Conservation (phyloP, 2,329 filamentous ascomycete genomes). For the Gremmenia infestans region DNA sequence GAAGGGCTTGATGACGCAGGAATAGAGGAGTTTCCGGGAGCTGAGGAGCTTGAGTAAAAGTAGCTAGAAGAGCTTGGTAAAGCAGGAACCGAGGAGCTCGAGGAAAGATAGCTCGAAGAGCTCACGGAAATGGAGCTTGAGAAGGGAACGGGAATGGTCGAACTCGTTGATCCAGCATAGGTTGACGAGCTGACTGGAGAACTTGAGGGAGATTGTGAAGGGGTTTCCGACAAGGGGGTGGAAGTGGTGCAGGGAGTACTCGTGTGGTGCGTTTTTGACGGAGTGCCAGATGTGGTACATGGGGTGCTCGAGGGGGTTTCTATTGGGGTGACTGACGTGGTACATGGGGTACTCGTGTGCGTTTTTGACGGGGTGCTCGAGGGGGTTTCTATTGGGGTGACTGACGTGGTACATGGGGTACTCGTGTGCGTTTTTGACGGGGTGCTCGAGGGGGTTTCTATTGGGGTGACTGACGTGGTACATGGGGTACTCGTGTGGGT, state of each 20-base stretch:
- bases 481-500: neutral
- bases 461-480: constrained; percentile 2
- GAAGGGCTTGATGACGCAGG: neutral
- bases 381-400: neutral
- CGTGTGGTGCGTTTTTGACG: neutral
- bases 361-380: neutral
- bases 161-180: too few relatives aligned
- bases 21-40: neutral
- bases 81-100: too few relatives aligned
- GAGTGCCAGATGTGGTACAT: constrained; percentile 7
- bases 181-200: too few relatives aligned
- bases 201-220: too few relatives aligned
- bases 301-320: constrained; percentile 1
- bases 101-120: too few relatives aligned
- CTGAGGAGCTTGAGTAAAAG: neutral
- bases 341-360: neutral
- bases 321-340: constrained; percentile 2
- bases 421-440: neutral
- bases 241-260: constrained; percentile 5
- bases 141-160: too few relatives aligned
- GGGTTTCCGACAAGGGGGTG: neutral
- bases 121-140: too few relatives aligned
- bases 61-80: neutral
- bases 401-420: constrained; percentile 5
- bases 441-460: neutral